These are phyloP conservation scores for Fusarium hostae DNA, from an alignment of 2,329 filamentous ascomycete species.

Conservation along the genomic window DNA sequence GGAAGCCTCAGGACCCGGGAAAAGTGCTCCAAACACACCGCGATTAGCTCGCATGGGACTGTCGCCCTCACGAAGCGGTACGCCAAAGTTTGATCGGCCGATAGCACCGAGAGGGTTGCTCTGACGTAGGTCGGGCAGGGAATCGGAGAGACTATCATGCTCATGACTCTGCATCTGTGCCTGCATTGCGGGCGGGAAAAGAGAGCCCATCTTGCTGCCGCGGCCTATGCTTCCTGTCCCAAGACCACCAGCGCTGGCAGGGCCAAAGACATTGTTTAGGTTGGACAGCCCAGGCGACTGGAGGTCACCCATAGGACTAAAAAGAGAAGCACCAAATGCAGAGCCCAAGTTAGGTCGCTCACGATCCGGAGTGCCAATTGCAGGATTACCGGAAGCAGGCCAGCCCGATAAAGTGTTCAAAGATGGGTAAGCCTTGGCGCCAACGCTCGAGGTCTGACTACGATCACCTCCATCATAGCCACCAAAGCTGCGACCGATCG, in stretches of 20 bases:
- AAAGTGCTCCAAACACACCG: constrained; percentile 66
- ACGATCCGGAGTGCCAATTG: constrained; percentile 74
- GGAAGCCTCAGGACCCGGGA: constrained; percentile 52
- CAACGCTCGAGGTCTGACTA: constrained; percentile 91
- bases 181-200: constrained; percentile 91
- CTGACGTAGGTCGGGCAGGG: constrained; percentile 69
- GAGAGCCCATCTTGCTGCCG: constrained; percentile 82
- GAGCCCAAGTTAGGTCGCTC: constrained; percentile 66
- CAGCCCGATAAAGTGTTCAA: constrained; percentile 72
- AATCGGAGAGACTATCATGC: constrained; percentile 69
- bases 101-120: constrained; percentile 73
- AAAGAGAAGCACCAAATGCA: constrained; percentile 82
- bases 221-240: constrained; percentile 76
- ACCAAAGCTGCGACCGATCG: constrained; percentile 63
- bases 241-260: constrained; percentile 64
- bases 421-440: constrained; percentile 76
- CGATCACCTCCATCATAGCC: constrained; percentile 81
- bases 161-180: constrained; percentile 85
- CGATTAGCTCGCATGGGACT: constrained; percentile 68
- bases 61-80: constrained; percentile 66
- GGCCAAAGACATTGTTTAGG: constrained; percentile 76
- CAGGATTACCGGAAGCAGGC: constrained; percentile 65
- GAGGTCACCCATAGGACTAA: constrained; percentile 80
- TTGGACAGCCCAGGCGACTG: constrained; percentile 78
- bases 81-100: constrained; percentile 68